Evolutionary conservation across 257 asterid species (phyloP).

Genomic region (Solanum etuberosum): DNA sequence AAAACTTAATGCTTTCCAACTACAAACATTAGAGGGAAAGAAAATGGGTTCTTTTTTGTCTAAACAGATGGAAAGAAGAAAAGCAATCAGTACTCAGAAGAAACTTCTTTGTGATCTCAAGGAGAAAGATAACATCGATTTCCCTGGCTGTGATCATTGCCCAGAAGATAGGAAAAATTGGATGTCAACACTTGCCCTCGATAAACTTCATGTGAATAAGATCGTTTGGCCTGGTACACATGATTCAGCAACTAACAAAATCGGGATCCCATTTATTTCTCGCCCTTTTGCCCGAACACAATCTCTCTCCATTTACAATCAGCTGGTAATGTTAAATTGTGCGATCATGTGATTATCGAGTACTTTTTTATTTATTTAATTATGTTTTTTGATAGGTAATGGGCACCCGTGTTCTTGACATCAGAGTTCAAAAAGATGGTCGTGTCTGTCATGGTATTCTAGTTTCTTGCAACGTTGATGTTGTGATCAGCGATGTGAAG

Average conservation of each 20-base stretch:
- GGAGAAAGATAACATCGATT: slow-evolving; percentile 26
- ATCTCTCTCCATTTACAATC: slow-evolving; percentile 59
- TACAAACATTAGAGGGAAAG: neutral
- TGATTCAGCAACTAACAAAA: slow-evolving; percentile 80
- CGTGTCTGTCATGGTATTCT: slow-evolving; percentile 77
- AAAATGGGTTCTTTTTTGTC: slow-evolving; percentile 58
- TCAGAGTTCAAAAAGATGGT: slow-evolving; percentile 71
- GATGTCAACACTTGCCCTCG: slow-evolving; percentile 56
- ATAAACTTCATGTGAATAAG: slow-evolving; percentile 35
- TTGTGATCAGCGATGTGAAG: slow-evolving; percentile 50
- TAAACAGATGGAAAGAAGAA: slow-evolving; percentile 50
- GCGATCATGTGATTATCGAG: neutral
- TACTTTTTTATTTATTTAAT: neutral
- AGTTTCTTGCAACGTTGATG: slow-evolving; percentile 40
- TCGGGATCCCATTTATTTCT: slow-evolving; percentile 56
- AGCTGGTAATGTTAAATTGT: slow-evolving; percentile 17
- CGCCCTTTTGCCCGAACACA: slow-evolving; percentile 84
- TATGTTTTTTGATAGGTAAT: neutral
- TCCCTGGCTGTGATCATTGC: slow-evolving; percentile 56
- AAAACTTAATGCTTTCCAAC: neutral
- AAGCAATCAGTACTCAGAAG: slow-evolving; percentile 41
- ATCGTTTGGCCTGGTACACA: slow-evolving; percentile 97
- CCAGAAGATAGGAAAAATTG: slow-evolving; percentile 60
- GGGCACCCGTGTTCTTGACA: slow-evolving; percentile 66
- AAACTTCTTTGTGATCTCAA: slow-evolving; percentile 39